Conservation (phyloP, 306 rosid genomes). For the Castanea sativa region DNA sequence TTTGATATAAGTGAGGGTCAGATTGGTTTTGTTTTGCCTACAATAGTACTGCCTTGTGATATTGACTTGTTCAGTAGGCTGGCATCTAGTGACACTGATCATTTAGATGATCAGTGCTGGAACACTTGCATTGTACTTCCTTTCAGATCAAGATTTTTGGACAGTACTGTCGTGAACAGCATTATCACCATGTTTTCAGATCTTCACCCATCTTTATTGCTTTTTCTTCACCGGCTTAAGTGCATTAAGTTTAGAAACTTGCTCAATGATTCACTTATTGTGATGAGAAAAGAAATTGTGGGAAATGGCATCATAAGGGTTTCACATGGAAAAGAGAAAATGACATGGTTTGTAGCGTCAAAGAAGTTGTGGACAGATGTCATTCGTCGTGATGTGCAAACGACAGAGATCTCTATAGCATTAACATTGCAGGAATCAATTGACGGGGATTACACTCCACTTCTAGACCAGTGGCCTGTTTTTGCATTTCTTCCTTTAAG, state of each 20-base stretch:
- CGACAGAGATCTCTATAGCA: slow-evolving; percentile 87
- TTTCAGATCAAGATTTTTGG: slow-evolving; percentile 53
- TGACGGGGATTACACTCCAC: slow-evolving; percentile 51
- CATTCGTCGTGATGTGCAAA: slow-evolving; percentile 58
- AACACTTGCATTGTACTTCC: slow-evolving; percentile 89
- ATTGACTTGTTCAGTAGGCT: slow-evolving; percentile 54
- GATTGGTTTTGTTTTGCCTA: slow-evolving; percentile 93
- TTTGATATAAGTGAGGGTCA: slow-evolving; percentile 93
- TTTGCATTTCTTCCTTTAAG: slow-evolving; percentile 96
- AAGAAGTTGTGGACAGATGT: slow-evolving; percentile 60
- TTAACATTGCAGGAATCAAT: slow-evolving; percentile 72
- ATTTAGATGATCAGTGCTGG: slow-evolving; percentile 45
- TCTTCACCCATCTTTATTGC: slow-evolving; percentile 83
- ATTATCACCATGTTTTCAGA: slow-evolving; percentile 68
- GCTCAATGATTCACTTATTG: slow-evolving; percentile 60
- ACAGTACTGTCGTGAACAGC: slow-evolving; percentile 48
- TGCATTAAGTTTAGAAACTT: slow-evolving; percentile 75
- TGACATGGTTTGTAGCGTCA: slow-evolving; percentile 85
- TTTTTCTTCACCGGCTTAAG: slow-evolving; percentile 89
- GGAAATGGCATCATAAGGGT: slow-evolving; percentile 79
- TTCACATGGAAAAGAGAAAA: slow-evolving; percentile 74
- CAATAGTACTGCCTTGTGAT: slow-evolving; percentile 68
- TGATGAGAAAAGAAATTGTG: slow-evolving; percentile 77
- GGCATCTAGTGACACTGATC: slow-evolving; percentile 46
- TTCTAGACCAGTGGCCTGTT: slow-evolving; percentile 75